A percentile compares a stretch with the other conserved stretches of the same genome.
Evolutionary conservation across 2,329 filamentous ascomycete species (phyloP).

Genomic region (Xylaria sp.): DNA sequence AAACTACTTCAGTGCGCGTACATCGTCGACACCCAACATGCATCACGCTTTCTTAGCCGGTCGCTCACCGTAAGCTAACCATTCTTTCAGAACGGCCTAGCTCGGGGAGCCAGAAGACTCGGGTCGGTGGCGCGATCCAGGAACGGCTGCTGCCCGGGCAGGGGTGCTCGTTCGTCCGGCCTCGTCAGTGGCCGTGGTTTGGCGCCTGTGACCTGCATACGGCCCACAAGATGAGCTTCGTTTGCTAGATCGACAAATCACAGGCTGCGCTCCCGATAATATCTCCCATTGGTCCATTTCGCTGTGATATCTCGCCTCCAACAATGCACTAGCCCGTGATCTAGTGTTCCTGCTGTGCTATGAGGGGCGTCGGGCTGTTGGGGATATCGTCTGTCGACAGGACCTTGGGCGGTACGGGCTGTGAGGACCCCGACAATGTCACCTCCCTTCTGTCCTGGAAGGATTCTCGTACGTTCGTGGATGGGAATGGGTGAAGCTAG

Average conservation of each 20-base stretch:
- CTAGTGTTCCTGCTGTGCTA: constrained; percentile 9
- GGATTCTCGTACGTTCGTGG: neutral
- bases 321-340: constrained; percentile 17
- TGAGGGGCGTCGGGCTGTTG: constrained; percentile 17
- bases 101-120: constrained; percentile 12
- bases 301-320: constrained; percentile 32
- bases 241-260: constrained; percentile 42
- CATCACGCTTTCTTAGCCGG: neutral
- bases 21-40: neutral
- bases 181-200: constrained; percentile 40
- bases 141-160: constrained; percentile 29
- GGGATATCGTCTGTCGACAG: constrained; percentile 17
- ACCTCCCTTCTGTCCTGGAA: constrained; percentile 14
- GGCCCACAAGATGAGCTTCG: constrained; percentile 31
- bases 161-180: constrained; percentile 10
- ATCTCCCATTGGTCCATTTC: constrained; percentile 31
- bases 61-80: constrained; percentile 4
- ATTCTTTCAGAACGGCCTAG: constrained; percentile 1
- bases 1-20: neutral
- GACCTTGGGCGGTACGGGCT: constrained; percentile 19
- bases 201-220: constrained; percentile 43
- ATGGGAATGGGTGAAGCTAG: neutral
- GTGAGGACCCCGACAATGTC: constrained; percentile 26
- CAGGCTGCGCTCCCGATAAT: constrained; percentile 29
- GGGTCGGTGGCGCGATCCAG: constrained; percentile 25